phyloP scores from a whole-genome alignment of 225 moss, liverwort and hornwort species.

The Thuidium tamariscinum region DNA sequence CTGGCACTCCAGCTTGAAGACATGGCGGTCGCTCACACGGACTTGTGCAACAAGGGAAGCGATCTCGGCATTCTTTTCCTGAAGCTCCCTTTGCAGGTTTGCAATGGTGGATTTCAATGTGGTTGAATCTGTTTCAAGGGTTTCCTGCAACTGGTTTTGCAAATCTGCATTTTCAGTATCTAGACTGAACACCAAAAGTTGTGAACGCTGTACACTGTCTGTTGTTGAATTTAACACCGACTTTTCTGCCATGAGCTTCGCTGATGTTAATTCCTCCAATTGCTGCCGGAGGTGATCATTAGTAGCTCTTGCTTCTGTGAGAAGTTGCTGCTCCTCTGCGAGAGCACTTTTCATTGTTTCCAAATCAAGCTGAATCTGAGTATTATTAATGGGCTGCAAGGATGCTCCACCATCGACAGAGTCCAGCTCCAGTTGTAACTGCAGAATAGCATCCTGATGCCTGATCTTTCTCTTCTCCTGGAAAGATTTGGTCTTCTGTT shows the following conservation, averaged over 20 bases:
- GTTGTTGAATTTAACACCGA: neutral
- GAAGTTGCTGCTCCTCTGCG: slow-evolving; percentile 24
- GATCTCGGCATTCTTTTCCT: neutral
- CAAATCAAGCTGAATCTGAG: slow-evolving; percentile 39
- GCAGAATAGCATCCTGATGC: slow-evolving; percentile 34
- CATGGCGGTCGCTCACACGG: neutral
- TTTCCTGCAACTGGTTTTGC: slow-evolving; percentile 2
- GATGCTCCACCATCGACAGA: slow-evolving; percentile 2
- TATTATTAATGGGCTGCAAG: neutral
- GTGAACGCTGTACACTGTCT: neutral
- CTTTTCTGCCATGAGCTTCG: slow-evolving; percentile 13
- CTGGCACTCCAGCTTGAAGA: slow-evolving; percentile 6
- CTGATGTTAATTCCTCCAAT: slow-evolving; percentile 6
- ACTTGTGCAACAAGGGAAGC: neutral
- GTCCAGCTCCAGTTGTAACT: slow-evolving; percentile 36
- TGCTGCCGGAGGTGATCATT: slow-evolving; percentile 13
- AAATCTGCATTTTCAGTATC: neutral
- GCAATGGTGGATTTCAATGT: neutral
- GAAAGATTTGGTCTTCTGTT: neutral
- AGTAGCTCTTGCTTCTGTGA: slow-evolving; percentile 4
- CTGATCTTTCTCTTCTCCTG: neutral
- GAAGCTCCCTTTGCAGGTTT: neutral
- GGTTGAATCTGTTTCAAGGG: neutral
- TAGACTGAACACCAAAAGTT: neutral
- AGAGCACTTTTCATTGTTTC: slow-evolving; percentile 25